A percentile compares a stretch with the other conserved stretches of the same genome.
phyloP scores from a whole-genome alignment of 2,329 filamentous ascomycete species.

The Phyllosticta paracitricarpa region DNA sequence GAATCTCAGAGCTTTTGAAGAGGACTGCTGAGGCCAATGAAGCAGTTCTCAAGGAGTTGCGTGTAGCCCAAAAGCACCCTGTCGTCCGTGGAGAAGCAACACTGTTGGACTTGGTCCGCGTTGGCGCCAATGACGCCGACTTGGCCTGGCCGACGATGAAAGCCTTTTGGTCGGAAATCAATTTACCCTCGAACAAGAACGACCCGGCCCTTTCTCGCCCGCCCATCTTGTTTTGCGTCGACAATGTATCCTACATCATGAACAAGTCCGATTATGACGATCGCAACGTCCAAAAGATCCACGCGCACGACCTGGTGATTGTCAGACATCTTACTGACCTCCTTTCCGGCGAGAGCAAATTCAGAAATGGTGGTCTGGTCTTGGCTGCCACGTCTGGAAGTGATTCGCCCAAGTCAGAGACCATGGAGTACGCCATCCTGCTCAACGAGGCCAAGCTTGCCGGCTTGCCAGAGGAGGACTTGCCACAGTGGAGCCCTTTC shows the following conservation, averaged over 20 bases:
- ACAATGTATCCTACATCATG: conserved; percentile 78
- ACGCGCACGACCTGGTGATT: conserved; percentile 74
- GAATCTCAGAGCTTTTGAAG: conserved; percentile 63
- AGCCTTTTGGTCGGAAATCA: conserved; percentile 73
- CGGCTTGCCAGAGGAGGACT: conserved; percentile 13
- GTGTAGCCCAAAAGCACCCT: conserved; percentile 44
- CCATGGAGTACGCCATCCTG: conserved; percentile 58
- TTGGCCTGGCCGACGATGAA: conserved; percentile 71
- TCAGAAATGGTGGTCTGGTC: conserved; percentile 68
- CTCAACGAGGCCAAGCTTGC: conserved; percentile 34
- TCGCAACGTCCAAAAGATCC: conserved; percentile 61
- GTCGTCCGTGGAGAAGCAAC: conserved; percentile 49
- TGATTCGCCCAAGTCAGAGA: conserved; percentile 55
- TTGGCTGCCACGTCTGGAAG: conserved; percentile 64
- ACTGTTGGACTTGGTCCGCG: conserved; percentile 55
- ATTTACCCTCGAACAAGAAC: conserved; percentile 31
- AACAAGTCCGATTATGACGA: conserved; percentile 64
- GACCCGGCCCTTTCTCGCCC: conserved; percentile 37
- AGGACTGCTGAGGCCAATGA: conserved; percentile 65
- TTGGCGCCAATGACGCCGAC: conserved; percentile 64
- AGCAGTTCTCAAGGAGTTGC: conserved; percentile 46
- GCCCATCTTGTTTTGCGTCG: conserved; percentile 64
- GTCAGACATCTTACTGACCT: conserved; percentile 65
- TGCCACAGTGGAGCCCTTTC: conserved; percentile 42
- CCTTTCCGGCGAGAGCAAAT: conserved; percentile 39